phyloP scores from a whole-genome alignment of 1,284 basidiomycete genomes.

The Irpex sp. region DNA sequence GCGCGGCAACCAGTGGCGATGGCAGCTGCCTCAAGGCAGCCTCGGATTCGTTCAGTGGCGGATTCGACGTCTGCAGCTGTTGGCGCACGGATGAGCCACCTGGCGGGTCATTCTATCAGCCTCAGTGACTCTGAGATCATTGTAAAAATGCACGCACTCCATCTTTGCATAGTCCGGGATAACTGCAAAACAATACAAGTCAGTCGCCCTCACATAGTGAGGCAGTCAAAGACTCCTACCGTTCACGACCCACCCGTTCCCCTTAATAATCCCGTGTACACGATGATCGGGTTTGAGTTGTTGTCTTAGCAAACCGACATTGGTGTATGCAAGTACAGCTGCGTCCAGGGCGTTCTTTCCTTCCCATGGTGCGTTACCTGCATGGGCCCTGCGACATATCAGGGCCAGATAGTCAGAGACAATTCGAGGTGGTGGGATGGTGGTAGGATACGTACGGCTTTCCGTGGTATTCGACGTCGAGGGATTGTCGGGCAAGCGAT shows the following conservation, averaged over 20 bases:
- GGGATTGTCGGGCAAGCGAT: not conserved
- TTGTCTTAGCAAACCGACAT: constrained; percentile 36
- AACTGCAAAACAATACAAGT: not conserved
- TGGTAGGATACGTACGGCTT: not conserved
- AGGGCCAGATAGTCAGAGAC: not conserved
- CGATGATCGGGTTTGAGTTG: not conserved
- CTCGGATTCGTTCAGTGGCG: constrained; percentile 31
- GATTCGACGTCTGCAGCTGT: constrained; percentile 50
- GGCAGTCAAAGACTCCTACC: not conserved
- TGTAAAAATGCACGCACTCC: not conserved
- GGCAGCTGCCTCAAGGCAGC: constrained; percentile 52
- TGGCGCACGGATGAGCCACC: constrained; percentile 64
- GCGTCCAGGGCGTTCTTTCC: constrained; percentile 86
- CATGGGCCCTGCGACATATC: too few species aligned
- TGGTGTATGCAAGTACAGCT: constrained; percentile 76
- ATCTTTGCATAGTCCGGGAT: not conserved
- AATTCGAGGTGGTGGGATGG: not conserved
- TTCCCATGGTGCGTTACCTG: constrained; percentile 73
- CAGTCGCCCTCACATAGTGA: too few species aligned
- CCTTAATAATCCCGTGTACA: not conserved
- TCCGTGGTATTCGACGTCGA: not conserved
- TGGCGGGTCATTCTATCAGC: not conserved
- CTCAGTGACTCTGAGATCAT: not conserved
- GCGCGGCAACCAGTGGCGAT: constrained; percentile 67
- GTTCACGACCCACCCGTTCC: not conserved